Evolutionary conservation across 768 basidiomycete species (phyloP).

Genomic region (Tulasnella calospora): DNA sequence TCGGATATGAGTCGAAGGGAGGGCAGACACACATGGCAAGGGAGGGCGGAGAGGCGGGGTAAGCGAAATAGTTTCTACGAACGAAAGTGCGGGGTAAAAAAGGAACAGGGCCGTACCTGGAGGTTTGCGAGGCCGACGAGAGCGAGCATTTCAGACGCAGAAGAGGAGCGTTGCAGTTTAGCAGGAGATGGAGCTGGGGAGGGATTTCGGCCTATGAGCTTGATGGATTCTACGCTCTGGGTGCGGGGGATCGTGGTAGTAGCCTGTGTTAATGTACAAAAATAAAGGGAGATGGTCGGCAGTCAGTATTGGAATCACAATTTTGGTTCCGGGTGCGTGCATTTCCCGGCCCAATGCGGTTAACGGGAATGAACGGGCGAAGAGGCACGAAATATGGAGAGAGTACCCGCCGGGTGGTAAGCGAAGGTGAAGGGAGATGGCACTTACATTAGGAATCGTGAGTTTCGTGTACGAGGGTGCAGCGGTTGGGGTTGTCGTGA

Average conservation of each 20-base stretch:
- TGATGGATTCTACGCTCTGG: background rate
- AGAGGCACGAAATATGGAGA: background rate
- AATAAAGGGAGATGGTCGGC: background rate
- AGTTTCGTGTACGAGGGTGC: conserved; percentile 3
- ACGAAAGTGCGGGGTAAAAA: background rate
- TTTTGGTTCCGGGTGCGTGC: background rate
- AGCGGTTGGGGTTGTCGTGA: background rate
- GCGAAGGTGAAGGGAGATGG: background rate
- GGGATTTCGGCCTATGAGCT: background rate
- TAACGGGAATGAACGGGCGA: background rate
- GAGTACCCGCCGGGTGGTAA: background rate
- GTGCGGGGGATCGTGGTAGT: background rate
- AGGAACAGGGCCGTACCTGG: background rate
- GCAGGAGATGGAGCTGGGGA: background rate
- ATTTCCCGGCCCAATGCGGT: background rate
- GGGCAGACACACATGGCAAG: background rate
- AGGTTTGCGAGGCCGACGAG: background rate
- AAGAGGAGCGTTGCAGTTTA: background rate
- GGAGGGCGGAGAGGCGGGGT: background rate
- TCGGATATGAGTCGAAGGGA: background rate
- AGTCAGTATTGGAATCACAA: background rate
- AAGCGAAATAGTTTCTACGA: background rate
- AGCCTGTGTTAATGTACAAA: background rate
- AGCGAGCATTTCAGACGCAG: background rate
- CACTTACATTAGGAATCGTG: background rate